These are phyloP conservation scores for Yamagishiella unicocca DNA, from an alignment of 139 green algal species.

Conservation along the genomic window DNA sequence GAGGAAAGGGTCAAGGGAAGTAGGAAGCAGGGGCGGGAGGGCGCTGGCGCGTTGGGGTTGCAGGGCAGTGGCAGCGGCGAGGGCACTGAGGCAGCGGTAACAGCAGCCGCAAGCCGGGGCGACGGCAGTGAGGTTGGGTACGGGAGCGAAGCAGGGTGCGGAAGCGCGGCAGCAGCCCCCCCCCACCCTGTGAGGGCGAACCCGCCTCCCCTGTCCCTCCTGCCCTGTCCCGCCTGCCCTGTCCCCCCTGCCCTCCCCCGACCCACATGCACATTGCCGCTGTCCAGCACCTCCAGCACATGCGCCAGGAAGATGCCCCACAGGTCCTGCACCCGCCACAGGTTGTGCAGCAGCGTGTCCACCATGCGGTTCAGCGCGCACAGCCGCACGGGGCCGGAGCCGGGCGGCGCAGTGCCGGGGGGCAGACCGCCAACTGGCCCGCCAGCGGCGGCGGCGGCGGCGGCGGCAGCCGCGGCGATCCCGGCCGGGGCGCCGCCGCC, in stretches of 20 bases:
- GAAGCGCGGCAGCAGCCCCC: too few species aligned
- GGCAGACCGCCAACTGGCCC: not conserved
- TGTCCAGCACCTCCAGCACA: constrained; percentile 77
- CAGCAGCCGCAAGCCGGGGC: too few species aligned
- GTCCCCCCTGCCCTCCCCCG: not conserved
- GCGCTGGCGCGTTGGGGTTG: too few species aligned
- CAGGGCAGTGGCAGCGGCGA: too few species aligned
- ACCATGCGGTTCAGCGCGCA: constrained; percentile 82
- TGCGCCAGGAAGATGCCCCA: constrained; percentile 88
- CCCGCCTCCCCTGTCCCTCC: not conserved
- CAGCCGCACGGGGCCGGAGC: constrained; percentile 53
- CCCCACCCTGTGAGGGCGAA: too few species aligned
- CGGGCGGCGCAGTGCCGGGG: not conserved
- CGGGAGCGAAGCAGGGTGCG: too few species aligned
- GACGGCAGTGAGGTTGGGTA: too few species aligned
- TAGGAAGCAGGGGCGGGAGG: too few species aligned
- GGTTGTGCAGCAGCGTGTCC: constrained; percentile 81
- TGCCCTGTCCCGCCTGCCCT: not conserved
- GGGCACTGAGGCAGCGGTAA: too few species aligned
- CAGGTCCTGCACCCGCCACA: constrained; percentile 75
- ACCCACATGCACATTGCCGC: constrained; percentile 43
- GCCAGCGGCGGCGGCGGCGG: not conserved
- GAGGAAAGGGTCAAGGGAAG: too few species aligned
- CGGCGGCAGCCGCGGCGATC: not conserved
- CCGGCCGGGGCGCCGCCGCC: not conserved